Base-by-base conservation (phyloP, 805 yeast genomes). In the Tetrapisispora namnaoensis region DNA sequence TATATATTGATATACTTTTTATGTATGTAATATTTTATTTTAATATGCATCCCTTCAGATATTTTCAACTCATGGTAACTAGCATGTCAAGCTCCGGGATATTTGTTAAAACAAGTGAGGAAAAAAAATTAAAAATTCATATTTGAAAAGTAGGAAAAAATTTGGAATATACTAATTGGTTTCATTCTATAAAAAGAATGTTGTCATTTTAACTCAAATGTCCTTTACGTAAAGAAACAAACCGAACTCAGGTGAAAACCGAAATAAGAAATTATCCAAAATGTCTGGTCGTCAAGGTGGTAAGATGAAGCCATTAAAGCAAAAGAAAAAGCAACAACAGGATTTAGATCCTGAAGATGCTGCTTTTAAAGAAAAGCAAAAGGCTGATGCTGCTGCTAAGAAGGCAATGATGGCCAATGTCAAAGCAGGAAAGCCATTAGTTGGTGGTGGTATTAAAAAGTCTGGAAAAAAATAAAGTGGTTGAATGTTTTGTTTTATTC, bases 201-300 rank as follows among this genome's bases (percentile, higher is more conserved):
- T 4, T 24, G 4, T 24, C 28, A 24, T 24, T 24, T 24, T n/a
- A n/a, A n/a, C n/a, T n/a, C n/a, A n/a, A n/a, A n/a, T n/a, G n/a
- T n/a, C n/a, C n/a, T n/a, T n/a, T n/a, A n/a, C n/a, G n/a, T n/a
- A n/a, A n/a, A n/a, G n/a, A n/a, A n/a, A n/a, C n/a, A n/a, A n/a
- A n/a, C n/a, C n/a, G n/a, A n/a, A n/a, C n/a, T n/a, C 28, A 24
- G 28, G 28, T 24, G 8, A 24, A 8, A 21, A 32, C 3, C 21
- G 4, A n/a, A 17, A 24, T 14, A 35, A 16, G 4, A 3, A 35
- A 34, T n/a, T 16, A 43, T 36, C 30, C 22, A 46, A 32, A 40
- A 88, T 89, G 96, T 88, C 96, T 45, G 89, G 95, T 61, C 89
- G 96, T 74, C 96, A 90, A 76, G 97, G 97, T 65, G 97, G 97